Percentiles rank a stretch among this genome's conserved stretches.
Evolutionary conservation across 2,329 filamentous ascomycete genomes (phyloP).

Genomic region (Paecilomyces variotii): DNA sequence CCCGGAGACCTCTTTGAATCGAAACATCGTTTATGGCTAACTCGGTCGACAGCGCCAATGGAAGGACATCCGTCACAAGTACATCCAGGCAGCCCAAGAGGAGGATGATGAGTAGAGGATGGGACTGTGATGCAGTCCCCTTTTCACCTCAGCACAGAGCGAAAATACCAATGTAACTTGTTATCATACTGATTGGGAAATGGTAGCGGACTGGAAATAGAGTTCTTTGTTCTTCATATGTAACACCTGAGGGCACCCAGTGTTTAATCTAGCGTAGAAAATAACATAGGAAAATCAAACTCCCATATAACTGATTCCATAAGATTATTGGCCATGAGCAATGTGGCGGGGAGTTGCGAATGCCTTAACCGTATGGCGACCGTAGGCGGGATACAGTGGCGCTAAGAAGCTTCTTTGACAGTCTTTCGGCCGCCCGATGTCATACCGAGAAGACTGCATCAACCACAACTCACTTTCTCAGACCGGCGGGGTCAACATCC

Average conservation of each 20-base stretch:
- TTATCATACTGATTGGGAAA: not conserved
- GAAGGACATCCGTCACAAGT: slow-evolving; percentile 96
- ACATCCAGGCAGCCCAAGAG: slow-evolving; percentile 63
- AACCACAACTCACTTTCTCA: not conserved
- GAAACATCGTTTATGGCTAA: slow-evolving; percentile 4
- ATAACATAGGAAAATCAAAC: not conserved
- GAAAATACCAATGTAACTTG: not conserved
- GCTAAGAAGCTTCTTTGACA: not conserved
- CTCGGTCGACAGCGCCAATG: slow-evolving; percentile 71
- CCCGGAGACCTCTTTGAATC: not conserved
- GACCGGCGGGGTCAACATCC: not conserved
- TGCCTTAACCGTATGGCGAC: not conserved
- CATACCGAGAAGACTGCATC: not conserved
- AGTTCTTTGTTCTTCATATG: not conserved
- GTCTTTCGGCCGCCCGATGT: not conserved
- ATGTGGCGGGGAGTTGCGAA: not conserved
- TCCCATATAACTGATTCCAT: not conserved
- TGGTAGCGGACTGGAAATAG: not conserved
- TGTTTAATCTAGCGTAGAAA: not conserved
- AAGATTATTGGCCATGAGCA: not conserved
- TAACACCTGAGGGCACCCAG: not conserved
- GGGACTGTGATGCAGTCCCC: not conserved
- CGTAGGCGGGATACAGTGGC: not conserved
- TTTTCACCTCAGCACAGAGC: not conserved
- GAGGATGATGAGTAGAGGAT: slow-evolving; percentile 44